These are phyloP conservation scores for Boletales sp. DNA, from an alignment of 768 basidiomycete genomes.

Conservation along the genomic window DNA sequence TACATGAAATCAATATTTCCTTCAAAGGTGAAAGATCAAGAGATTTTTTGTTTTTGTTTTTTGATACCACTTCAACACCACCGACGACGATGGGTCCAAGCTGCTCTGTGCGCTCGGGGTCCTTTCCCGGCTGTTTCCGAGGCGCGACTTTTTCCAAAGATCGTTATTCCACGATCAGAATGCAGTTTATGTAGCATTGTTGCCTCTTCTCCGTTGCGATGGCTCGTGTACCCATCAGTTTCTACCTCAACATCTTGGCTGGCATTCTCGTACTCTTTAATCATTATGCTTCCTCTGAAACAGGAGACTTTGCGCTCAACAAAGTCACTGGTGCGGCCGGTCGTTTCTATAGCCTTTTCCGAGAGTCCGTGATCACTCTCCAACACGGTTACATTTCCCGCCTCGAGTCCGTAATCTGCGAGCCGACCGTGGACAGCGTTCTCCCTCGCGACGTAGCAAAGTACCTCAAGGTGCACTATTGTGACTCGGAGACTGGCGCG, in stretches of 20 bases:
- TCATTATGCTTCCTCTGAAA: constrained; percentile 13
- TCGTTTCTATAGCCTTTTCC: constrained; percentile 15
- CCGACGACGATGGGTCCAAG: no score
- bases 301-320: constrained; percentile 16
- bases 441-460: background rate
- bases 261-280: constrained; percentile 17
- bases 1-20: no score
- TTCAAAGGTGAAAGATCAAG: no score
- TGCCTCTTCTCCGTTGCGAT: background rate
- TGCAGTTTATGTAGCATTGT: no score
- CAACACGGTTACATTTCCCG: constrained; percentile 3
- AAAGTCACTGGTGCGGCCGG: constrained; percentile 16
- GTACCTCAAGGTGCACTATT: constrained; percentile 3
- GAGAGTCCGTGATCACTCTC: constrained; percentile 1
- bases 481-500: background rate
- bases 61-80: no score
- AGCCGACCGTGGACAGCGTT: background rate
- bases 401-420: constrained; percentile 3
- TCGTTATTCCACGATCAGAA: no score
- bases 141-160: no score
- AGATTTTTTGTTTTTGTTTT: no score
- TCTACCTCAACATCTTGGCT: constrained; percentile 18
- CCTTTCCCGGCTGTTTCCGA: no score
- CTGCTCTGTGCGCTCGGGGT: no score
- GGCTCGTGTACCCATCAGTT: constrained; percentile 10